Conservation (phyloP, 1,284 basidiomycete species). For the Cutaneotrichosporon cyanovorans region DNA sequence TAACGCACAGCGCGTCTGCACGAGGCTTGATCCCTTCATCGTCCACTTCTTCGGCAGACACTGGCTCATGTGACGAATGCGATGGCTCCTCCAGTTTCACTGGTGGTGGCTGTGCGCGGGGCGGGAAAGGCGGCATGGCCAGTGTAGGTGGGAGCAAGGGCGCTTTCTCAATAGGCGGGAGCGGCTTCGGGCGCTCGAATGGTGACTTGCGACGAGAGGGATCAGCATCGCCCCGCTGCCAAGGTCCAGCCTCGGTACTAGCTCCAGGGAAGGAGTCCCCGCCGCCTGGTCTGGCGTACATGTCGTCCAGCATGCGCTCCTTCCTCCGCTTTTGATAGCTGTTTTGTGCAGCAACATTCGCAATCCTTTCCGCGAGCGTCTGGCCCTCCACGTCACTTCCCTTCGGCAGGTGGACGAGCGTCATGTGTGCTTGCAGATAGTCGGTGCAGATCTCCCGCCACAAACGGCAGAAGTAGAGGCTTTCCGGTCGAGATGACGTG, state of each 20-base stretch:
- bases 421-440: slow-evolving; percentile 34
- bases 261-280: slow-evolving; percentile 30
- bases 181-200: slow-evolving; percentile 28
- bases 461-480: slow-evolving; percentile 34
- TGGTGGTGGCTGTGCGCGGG: neutral
- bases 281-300: slow-evolving; percentile 28
- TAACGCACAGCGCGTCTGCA: slow-evolving; percentile 35
- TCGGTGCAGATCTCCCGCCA: slow-evolving; percentile 39
- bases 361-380: slow-evolving; percentile 40
- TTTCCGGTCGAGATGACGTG: slow-evolving; percentile 37
- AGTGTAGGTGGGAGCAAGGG: neutral
- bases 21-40: slow-evolving; percentile 19
- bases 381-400: slow-evolving; percentile 36
- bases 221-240: slow-evolving; percentile 43
- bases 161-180: neutral
- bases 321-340: slow-evolving; percentile 36
- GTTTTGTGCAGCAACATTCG: slow-evolving; percentile 40
- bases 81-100: neutral
- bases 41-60: slow-evolving; percentile 2
- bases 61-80: neutral
- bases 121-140: slow-evolving; percentile 2
- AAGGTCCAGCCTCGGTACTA: slow-evolving; percentile 33
- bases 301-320: slow-evolving; percentile 29
- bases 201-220: slow-evolving; percentile 31
- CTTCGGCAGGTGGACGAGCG: slow-evolving; percentile 41